These are phyloP conservation scores for Mimosa bimucronata DNA, from an alignment of 306 rosid genomes.

Conservation along the genomic window DNA sequence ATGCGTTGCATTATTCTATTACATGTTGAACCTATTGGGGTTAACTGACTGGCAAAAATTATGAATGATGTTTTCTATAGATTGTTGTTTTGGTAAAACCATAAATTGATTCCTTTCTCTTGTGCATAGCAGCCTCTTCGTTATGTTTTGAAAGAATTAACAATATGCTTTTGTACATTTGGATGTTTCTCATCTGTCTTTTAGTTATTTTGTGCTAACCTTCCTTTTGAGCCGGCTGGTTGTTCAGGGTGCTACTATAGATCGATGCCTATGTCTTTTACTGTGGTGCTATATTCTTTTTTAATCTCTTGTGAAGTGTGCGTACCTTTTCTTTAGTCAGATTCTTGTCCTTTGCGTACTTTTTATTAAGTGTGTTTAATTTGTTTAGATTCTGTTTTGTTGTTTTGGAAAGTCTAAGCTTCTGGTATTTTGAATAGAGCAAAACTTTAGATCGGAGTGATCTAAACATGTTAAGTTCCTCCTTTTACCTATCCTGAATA, in stretches of 20 bases:
- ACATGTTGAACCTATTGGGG: neutral
- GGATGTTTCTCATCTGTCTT: neutral
- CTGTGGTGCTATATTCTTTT: neutral
- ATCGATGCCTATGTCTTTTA: neutral
- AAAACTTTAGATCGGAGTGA: neutral
- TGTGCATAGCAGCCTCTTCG: neutral
- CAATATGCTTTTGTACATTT: neutral
- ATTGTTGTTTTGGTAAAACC: neutral
- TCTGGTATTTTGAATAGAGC: neutral
- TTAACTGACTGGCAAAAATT: neutral
- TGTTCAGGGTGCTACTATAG: neutral
- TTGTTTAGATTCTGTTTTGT: slow-evolving; percentile 3
- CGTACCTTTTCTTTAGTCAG: neutral
- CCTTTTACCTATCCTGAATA: neutral
- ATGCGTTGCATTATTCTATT: neutral
- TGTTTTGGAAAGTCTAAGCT: slow-evolving; percentile 1
- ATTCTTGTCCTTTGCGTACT: neutral
- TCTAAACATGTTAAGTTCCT: neutral
- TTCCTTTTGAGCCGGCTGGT: neutral
- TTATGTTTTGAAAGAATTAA: neutral
- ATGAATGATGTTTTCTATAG: neutral
- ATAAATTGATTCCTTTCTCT: neutral
- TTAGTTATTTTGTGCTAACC: neutral
- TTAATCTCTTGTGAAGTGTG: neutral
- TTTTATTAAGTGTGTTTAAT: neutral